Evolutionary conservation across 768 basidiomycete genomes (phyloP).

Genomic region (Rhodotorula kratochvilovae): DNA sequence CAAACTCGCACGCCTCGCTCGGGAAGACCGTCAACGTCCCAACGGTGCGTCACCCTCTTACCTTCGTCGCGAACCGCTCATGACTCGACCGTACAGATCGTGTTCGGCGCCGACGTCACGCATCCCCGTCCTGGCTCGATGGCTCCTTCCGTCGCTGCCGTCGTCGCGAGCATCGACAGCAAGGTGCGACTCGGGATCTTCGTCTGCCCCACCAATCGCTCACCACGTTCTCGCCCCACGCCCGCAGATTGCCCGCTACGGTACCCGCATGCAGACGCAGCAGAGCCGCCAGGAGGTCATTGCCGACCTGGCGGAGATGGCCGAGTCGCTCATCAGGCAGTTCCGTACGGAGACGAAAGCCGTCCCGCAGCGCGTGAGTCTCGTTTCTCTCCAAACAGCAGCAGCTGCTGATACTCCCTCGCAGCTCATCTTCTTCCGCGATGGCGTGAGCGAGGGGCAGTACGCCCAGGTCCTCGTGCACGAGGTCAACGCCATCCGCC

Average conservation of each 20-base stretch:
- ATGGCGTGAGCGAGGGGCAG: slow-evolving; percentile 25
- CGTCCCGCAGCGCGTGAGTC: slow-evolving; percentile 2
- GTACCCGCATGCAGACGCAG: background rate
- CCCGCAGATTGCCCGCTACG: background rate
- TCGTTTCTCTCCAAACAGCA: background rate
- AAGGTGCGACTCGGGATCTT: too few species aligned
- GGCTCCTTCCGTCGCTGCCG: slow-evolving; percentile 4
- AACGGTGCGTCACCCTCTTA: background rate
- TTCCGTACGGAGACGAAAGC: background rate
- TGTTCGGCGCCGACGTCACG: slow-evolving; percentile 21
- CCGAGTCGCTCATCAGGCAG: background rate
- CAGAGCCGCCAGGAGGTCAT: slow-evolving; percentile 12
- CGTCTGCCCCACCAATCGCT: too few species aligned
- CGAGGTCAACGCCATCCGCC: slow-evolving; percentile 17
- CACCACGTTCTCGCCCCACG: too few species aligned
- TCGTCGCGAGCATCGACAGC: slow-evolving; percentile 13
- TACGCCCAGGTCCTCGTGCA: background rate
- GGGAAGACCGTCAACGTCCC: background rate
- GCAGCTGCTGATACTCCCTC: background rate
- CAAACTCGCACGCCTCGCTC: slow-evolving; percentile 2
- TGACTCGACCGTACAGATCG: background rate
- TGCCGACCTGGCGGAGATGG: background rate
- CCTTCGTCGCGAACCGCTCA: background rate
- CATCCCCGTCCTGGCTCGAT: slow-evolving; percentile 7
- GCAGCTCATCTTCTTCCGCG: slow-evolving; percentile 17